Percentiles rank a stretch among this genome's conserved stretches.
These are phyloP conservation scores for Poterioochromonas sp. DNA, from an alignment of 352 stramenopile species.

Conservation along the genomic window DNA sequence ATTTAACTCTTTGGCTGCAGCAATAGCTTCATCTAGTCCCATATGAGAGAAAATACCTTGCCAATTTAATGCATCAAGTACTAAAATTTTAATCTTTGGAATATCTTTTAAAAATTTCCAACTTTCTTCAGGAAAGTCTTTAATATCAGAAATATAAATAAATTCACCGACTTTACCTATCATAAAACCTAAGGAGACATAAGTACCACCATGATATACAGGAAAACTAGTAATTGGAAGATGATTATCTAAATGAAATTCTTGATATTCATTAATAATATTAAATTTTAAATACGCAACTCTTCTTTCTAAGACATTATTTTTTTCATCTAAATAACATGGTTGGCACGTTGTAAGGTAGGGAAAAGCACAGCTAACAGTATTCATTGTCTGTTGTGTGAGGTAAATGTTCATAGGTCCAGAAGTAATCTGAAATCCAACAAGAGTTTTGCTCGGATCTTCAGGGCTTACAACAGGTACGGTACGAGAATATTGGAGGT, in stretches of 20 bases:
- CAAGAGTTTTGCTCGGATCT: not conserved
- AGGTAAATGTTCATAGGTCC: constrained; percentile 32
- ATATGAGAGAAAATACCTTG: constrained; percentile 32
- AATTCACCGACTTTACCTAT: constrained; percentile 31
- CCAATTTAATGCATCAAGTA: constrained; percentile 31
- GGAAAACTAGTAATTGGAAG: constrained; percentile 32
- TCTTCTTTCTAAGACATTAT: constrained; percentile 22
- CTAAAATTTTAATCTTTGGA: constrained; percentile 33
- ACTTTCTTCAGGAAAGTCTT: constrained; percentile 25
- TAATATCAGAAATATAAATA: constrained; percentile 39
- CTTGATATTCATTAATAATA: not conserved
- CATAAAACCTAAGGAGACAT: constrained; percentile 34
- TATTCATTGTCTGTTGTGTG: constrained; percentile 21
- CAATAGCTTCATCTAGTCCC: constrained; percentile 31
- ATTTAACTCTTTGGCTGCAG: constrained; percentile 1
- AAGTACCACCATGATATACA: constrained; percentile 33
- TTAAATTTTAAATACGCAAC: constrained; percentile 3
- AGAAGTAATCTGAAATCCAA: constrained; percentile 31
- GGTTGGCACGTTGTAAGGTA: not conserved
- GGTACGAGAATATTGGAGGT: constrained; percentile 32
- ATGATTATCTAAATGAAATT: not conserved
- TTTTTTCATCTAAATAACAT: constrained; percentile 9
- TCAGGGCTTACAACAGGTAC: not conserved
- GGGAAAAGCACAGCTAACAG: constrained; percentile 20
- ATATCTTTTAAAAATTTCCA: constrained; percentile 25